Percentiles rank a stretch among this genome's conserved stretches.
Conservation (phyloP, 192 early-diverging fungal species). For the Chytriomyces hyalinus region DNA sequence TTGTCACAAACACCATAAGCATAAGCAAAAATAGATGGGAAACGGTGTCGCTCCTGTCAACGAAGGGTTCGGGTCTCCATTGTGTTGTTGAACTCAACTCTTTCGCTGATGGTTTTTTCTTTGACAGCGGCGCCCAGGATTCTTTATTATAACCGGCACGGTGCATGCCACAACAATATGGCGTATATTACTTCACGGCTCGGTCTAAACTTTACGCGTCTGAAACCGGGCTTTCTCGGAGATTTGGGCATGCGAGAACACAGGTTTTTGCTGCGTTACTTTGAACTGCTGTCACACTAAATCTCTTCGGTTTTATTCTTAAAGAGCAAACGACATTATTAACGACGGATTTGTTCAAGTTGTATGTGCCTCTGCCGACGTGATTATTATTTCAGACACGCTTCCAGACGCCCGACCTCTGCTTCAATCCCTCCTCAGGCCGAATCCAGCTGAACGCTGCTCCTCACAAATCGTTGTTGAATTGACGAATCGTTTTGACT, state of each 20-base stretch:
- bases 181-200: slow-evolving; percentile 25
- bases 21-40: too few species aligned
- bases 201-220: slow-evolving; percentile 24
- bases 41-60: too few species aligned
- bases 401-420: slow-evolving; percentile 29
- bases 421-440: slow-evolving; percentile 26
- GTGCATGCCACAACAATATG: slow-evolving; percentile 33
- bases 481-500: slow-evolving; percentile 32
- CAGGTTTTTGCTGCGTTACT: too few species aligned
- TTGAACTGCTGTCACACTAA: too few species aligned
- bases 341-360: slow-evolving; percentile 26
- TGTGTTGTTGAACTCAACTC: too few species aligned
- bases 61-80: too few species aligned
- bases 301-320: too few species aligned
- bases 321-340: slow-evolving; percentile 29
- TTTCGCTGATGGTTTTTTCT: too few species aligned
- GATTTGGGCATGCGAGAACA: slow-evolving; percentile 29
- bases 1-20: too few species aligned
- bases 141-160: slow-evolving; percentile 32
- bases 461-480: slow-evolving; percentile 30
- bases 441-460: slow-evolving; percentile 25
- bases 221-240: slow-evolving; percentile 28
- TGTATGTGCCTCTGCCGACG: slow-evolving; percentile 10
- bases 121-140: not conserved
- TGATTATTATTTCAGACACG: slow-evolving; percentile 27